These are phyloP conservation scores for Globisporangium okanoganense DNA, from an alignment of 352 stramenopile genomes.

Conservation along the genomic window DNA sequence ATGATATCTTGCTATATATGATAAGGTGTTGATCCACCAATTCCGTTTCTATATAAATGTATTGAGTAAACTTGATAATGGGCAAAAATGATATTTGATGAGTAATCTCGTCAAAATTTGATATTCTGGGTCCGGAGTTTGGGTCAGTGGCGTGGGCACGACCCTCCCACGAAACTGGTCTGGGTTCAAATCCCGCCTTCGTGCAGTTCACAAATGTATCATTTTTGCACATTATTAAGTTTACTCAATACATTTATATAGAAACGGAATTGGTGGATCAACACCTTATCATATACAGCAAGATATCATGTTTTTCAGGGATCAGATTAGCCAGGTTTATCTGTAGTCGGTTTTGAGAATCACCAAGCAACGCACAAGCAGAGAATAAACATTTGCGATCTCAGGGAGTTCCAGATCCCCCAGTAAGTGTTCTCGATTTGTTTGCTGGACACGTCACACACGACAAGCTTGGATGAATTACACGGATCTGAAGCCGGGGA, in stretches of 20 bases:
- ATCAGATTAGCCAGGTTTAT: conserved; percentile 1
- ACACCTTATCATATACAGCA: neutral
- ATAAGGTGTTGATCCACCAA: neutral
- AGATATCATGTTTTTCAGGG: conserved; percentile 3
- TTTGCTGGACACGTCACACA: too few relatives aligned
- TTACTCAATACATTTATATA: neutral
- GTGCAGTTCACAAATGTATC: conserved; percentile 7
- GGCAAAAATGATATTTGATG: neutral
- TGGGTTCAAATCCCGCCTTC: conserved; percentile 5
- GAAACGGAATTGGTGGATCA: neutral
- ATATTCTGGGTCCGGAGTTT: neutral
- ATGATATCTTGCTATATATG: conserved; percentile 2
- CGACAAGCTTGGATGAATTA: too few relatives aligned
- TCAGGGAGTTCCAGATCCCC: too few relatives aligned
- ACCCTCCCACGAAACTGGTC: conserved; percentile 1
- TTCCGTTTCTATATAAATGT: conserved; percentile 1
- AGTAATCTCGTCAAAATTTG: neutral
- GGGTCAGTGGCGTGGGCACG: neutral
- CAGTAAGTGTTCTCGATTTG: too few relatives aligned
- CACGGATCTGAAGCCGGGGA: too few relatives aligned
- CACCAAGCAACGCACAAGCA: too few relatives aligned
- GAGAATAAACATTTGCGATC: too few relatives aligned
- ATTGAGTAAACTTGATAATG: conserved; percentile 3
- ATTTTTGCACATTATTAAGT: conserved; percentile 3
- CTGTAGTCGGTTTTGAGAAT: too few relatives aligned